Percentiles rank a stretch among this genome's conserved stretches.
These are phyloP conservation scores for Raphanus sativus DNA, from an alignment of 345 rosid species.

Conservation along the genomic window DNA sequence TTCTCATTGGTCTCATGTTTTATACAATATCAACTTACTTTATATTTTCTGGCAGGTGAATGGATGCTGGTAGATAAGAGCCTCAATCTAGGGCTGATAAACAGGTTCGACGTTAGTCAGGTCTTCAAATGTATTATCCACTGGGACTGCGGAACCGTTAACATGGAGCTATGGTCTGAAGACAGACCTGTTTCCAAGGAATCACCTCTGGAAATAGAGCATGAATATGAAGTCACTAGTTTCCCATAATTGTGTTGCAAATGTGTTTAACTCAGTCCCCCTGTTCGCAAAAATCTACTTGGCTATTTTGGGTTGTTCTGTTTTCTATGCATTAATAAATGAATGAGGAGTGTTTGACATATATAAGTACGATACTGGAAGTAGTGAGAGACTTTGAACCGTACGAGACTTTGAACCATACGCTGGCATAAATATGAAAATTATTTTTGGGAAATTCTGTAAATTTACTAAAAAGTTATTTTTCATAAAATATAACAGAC, in stretches of 20 bases:
- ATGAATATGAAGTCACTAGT: constrained; percentile 58
- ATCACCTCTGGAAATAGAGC: constrained; percentile 60
- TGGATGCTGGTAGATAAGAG: constrained; percentile 80
- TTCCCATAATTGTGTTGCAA: constrained; percentile 26
- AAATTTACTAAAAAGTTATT: no score
- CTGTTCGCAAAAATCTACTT: neutral
- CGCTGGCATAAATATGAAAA: no score
- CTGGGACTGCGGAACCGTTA: constrained; percentile 82
- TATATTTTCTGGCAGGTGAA: constrained; percentile 48
- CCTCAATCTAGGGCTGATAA: constrained; percentile 52
- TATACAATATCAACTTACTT: neutral
- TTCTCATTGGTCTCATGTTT: constrained; percentile 1
- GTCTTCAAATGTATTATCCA: constrained; percentile 65
- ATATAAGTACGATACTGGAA: no score
- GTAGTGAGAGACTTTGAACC: no score
- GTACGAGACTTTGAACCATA: no score
- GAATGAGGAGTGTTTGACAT: neutral
- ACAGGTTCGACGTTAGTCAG: constrained; percentile 51
- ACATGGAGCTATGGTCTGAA: constrained; percentile 89
- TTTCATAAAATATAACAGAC: no score
- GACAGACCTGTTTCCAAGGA: constrained; percentile 77
- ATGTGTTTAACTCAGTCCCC: neutral
- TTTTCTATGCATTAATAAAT: constrained; percentile 8
- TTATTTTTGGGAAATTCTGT: no score
- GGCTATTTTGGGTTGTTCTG: neutral